Base-by-base conservation (phyloP, 495 filamentous ascomycete genomes). In the Podospora australis region DNA sequence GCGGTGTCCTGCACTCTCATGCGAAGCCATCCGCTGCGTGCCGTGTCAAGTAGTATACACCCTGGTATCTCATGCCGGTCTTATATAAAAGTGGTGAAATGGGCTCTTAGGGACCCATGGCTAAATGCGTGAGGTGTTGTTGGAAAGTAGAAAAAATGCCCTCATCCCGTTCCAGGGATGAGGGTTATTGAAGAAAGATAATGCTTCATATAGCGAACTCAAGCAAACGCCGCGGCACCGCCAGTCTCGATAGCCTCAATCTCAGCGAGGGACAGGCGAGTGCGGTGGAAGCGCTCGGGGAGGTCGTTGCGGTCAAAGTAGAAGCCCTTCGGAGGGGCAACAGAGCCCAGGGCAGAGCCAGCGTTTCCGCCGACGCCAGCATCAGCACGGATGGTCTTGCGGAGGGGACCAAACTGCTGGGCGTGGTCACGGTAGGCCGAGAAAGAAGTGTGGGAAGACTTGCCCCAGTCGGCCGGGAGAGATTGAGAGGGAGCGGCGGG, bases 161-260 rank as follows among this genome's bases (percentile, higher is more conserved):
- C n/a, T n/a, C n/a, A n/a, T n/a, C n/a, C n/a, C n/a, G n/a, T n/a
- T n/a, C n/a, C n/a, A n/a, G n/a, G n/a, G n/a, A n/a, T n/a, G n/a
- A n/a, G n/a, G n/a, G n/a, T n/a, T n/a, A n/a, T n/a, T n/a, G n/a
- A n/a, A n/a, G n/a, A n/a, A n/a, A n/a, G n/a, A n/a, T n/a, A n/a
- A n/a, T n/a, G n/a, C n/a, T n/a, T n/a, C n/a, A n/a, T 8, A 36
- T 4, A n/a, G 17, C 34, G 13, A 16, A 24, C 49, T 68, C 55
- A 72, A 23, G 65, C 64, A 48, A 66, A 63, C 40, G 65, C 54
- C 5, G 70, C 54, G 11, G 91, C 92, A 46, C 92, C 92, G 22
- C 89, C 94, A 23, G 84, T 86, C 78, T 96, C 90, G 46, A 98
- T 77, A 25, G 90, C 90, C 64, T 97, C 94, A 49, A 98, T 98